Conservation (phyloP, 2,329 filamentous ascomycete species). For the Xylaria sp. region DNA sequence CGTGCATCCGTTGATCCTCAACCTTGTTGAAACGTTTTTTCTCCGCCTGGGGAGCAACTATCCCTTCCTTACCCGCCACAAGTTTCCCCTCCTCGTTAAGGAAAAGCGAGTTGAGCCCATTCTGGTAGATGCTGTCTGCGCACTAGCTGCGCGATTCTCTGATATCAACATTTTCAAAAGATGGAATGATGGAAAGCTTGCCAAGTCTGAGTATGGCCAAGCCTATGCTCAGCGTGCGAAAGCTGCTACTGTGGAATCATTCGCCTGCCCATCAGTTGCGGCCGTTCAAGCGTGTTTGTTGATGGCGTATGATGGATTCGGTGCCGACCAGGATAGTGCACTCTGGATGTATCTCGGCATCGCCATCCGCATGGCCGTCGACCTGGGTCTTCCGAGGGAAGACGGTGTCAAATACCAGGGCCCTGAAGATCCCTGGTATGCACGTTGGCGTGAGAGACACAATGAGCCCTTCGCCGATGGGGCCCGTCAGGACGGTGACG, state of each 20-base stretch:
- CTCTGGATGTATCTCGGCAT: conserved; percentile 95
- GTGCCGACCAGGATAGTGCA: conserved; percentile 86
- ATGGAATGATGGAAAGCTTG: conserved; percentile 60
- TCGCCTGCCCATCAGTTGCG: conserved; percentile 83
- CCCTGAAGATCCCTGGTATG: conserved; percentile 63
- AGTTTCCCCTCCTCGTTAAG: conserved; percentile 78
- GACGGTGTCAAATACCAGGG: conserved; percentile 75
- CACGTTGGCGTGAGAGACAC: conserved; percentile 57
- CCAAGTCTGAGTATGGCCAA: conserved; percentile 76
- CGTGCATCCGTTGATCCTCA: conserved; percentile 78
- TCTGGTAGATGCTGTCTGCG: conserved; percentile 86
- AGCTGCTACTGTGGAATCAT: conserved; percentile 82
- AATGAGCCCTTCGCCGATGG: conserved; percentile 26
- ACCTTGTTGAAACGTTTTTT: conserved; percentile 85
- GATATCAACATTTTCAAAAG: conserved; percentile 65
- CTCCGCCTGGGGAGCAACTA: conserved; percentile 85
- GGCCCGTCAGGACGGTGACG: conserved; percentile 56
- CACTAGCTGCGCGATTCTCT: conserved; percentile 83
- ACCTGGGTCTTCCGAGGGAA: conserved; percentile 83
- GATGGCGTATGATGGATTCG: conserved; percentile 90
- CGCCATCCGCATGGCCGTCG: conserved; percentile 84
- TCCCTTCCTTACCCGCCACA: conserved; percentile 79
- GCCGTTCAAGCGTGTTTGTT: conserved; percentile 86
- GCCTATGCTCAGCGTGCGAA: conserved; percentile 85
- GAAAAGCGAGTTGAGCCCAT: conserved; percentile 87